These are phyloP conservation scores for Leishmania amazonensis DNA, from an alignment of 208 protist genomes.

Conservation along the genomic window DNA sequence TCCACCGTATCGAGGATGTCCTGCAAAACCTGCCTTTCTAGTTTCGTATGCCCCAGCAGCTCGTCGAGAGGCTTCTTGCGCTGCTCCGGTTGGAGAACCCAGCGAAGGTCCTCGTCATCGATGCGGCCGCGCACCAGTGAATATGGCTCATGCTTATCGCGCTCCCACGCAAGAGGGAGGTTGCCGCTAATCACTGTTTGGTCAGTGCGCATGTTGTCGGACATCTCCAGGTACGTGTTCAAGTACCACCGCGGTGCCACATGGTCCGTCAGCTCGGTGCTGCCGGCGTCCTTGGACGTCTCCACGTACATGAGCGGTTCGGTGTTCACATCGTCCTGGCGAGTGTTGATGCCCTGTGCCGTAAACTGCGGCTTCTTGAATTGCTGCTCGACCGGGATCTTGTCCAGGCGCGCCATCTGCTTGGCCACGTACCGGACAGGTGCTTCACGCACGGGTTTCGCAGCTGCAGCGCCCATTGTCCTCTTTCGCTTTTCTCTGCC, in stretches of 20 bases:
- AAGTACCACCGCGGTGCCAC: constrained; percentile 80
- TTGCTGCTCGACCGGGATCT: constrained; percentile 73
- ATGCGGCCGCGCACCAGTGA: constrained; percentile 80
- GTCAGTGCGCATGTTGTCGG: constrained; percentile 74
- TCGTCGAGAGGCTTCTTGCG: constrained; percentile 65
- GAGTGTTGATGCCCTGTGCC: constrained; percentile 79
- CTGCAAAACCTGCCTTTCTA: constrained; percentile 71
- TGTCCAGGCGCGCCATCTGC: constrained; percentile 71
- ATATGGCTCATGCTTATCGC: constrained; percentile 87
- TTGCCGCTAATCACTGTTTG: constrained; percentile 77
- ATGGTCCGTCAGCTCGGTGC: constrained; percentile 84
- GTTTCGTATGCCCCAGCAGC: constrained; percentile 65
- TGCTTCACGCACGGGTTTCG: constrained; percentile 61
- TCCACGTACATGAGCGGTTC: constrained; percentile 89
- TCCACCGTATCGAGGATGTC: constrained; percentile 87
- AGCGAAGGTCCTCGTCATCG: constrained; percentile 85
- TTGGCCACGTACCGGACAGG: constrained; percentile 85
- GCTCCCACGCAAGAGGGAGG: constrained; percentile 77
- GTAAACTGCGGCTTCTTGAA: constrained; percentile 84
- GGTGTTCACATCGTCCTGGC: constrained; percentile 84
- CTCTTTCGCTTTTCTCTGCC: no score
- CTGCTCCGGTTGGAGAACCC: constrained; percentile 67
- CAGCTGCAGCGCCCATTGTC: constrained; percentile 47
- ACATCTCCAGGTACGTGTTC: constrained; percentile 89
- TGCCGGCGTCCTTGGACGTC: constrained; percentile 78